A percentile compares a stretch with the other conserved stretches of the same genome.
Conservation (phyloP, 2,329 filamentous ascomycete genomes). For the Rasamsonia emersonii region DNA sequence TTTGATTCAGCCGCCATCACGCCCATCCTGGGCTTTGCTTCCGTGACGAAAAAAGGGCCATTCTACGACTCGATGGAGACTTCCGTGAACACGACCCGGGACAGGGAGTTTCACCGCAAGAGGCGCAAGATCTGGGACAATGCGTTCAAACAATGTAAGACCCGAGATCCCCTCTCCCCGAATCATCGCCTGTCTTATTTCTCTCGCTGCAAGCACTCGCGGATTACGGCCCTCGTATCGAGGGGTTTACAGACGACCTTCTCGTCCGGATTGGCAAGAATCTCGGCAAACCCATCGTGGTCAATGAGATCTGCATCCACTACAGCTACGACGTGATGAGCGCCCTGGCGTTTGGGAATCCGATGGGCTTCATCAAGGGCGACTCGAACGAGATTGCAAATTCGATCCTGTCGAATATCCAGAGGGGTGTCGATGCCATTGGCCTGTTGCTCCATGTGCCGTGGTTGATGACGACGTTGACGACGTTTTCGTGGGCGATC, state of each 20-base stretch:
- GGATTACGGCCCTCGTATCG: constrained; percentile 2
- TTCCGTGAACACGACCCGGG: too few relatives aligned
- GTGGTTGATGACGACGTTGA: constrained; percentile 2
- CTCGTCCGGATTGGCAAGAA: not conserved
- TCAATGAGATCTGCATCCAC: constrained; percentile 4
- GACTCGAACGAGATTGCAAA: constrained; percentile 2
- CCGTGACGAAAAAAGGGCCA: not conserved
- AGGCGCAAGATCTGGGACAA: constrained; percentile 7
- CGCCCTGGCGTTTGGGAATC: constrained; percentile 1
- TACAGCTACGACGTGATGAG: constrained; percentile 4
- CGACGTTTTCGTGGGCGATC: constrained; percentile 5
- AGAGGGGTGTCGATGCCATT: constrained; percentile 4
- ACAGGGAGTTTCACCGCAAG: too few relatives aligned
- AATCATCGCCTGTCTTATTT: not conserved
- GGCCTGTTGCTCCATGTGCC: constrained; percentile 2
- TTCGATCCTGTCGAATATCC: constrained; percentile 2
- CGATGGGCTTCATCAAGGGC: constrained; percentile 3
- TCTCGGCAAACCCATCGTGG: not conserved
- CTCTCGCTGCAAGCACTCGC: not conserved
- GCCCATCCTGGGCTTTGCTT: not conserved
- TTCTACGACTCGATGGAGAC: constrained; percentile 3
- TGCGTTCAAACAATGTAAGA: constrained; percentile 4
- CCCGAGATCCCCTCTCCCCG: not conserved
- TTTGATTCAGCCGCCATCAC: too few relatives aligned
- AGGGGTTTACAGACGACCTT: not conserved